Percentiles rank a stretch among this genome's conserved stretches.
phyloP scores from a whole-genome alignment of 306 rosid genomes.

The Pyrus communis region DNA sequence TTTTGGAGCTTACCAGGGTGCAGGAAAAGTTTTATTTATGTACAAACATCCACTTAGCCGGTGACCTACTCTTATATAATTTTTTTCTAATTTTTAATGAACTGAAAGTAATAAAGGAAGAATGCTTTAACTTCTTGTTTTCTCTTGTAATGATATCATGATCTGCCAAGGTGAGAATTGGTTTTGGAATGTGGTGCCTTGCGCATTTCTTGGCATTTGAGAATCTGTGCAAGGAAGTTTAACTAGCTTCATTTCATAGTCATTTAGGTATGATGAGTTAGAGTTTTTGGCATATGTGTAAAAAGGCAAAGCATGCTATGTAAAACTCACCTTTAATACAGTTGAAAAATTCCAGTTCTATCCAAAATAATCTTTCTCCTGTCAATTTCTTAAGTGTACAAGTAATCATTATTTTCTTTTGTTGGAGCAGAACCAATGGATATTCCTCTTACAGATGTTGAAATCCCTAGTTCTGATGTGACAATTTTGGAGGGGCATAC shows the following conservation, averaged over 20 bases:
- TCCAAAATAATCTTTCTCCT: background rate
- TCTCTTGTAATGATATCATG: background rate
- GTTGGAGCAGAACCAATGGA: constrained; percentile 75
- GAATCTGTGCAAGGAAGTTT: background rate
- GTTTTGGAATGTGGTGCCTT: background rate
- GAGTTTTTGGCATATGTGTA: background rate
- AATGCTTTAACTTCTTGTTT: background rate
- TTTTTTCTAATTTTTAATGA: background rate
- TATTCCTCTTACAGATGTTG: constrained; percentile 43
- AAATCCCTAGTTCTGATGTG: constrained; percentile 77
- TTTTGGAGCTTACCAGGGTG: background rate
- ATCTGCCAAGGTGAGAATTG: background rate
- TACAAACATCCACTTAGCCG: background rate
- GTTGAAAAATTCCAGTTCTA: background rate
- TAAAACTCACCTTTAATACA: background rate
- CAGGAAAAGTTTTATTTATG: background rate
- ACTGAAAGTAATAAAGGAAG: background rate
- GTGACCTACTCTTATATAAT: background rate
- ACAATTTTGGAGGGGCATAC: constrained; percentile 91
- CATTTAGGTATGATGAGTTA: background rate
- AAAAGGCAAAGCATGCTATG: background rate
- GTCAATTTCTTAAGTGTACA: background rate
- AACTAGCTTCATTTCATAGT: background rate
- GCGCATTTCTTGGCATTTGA: background rate
- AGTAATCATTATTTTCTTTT: constrained; percentile 2